Percentiles rank a stretch among this genome's conserved stretches.
phyloP scores from a whole-genome alignment of 129 eudicot genomes.

The Chrysanthemum seticuspe region DNA sequence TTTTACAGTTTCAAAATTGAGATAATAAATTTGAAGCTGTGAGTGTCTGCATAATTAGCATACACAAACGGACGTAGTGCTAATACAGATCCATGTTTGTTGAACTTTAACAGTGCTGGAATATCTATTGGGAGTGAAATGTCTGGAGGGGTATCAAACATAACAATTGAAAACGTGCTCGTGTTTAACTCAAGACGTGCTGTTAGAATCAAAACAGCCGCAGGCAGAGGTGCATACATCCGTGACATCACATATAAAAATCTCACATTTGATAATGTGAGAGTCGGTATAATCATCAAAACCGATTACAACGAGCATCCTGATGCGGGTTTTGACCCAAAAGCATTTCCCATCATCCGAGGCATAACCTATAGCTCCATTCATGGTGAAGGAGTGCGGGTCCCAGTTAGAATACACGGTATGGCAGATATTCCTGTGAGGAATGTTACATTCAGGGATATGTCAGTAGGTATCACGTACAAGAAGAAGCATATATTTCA shows the following conservation, averaged over 20 bases:
- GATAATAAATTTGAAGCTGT: too few species aligned
- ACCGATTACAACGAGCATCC: slow-evolving; percentile 99
- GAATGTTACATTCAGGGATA: slow-evolving; percentile 68
- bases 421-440: slow-evolving; percentile 69
- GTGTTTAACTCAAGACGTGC: slow-evolving; percentile 89
- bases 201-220: slow-evolving; percentile 86
- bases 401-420: slow-evolving; percentile 87
- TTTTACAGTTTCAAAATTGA: too few species aligned
- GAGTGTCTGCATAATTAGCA: background rate
- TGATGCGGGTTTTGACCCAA: slow-evolving; percentile 62
- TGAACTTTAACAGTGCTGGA: slow-evolving; percentile 67
- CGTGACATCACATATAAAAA: slow-evolving; percentile 65
- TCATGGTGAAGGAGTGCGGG: slow-evolving; percentile 91
- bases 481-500: slow-evolving; percentile 89
- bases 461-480: slow-evolving; percentile 78
- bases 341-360: slow-evolving; percentile 66
- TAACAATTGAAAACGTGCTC: slow-evolving; percentile 65
- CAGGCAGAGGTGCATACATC: slow-evolving; percentile 93
- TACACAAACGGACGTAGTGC: background rate
- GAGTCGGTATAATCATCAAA: slow-evolving; percentile 88
- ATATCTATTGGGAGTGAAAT: slow-evolving; percentile 97
- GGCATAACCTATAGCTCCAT: slow-evolving; percentile 67
- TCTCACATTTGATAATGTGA: slow-evolving; percentile 68
- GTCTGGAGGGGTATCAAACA: slow-evolving; percentile 95
- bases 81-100: slow-evolving; percentile 20